These are phyloP conservation scores for Rhizopus microsporus DNA, from an alignment of 371 early-diverging fungal species.

Conservation along the genomic window DNA sequence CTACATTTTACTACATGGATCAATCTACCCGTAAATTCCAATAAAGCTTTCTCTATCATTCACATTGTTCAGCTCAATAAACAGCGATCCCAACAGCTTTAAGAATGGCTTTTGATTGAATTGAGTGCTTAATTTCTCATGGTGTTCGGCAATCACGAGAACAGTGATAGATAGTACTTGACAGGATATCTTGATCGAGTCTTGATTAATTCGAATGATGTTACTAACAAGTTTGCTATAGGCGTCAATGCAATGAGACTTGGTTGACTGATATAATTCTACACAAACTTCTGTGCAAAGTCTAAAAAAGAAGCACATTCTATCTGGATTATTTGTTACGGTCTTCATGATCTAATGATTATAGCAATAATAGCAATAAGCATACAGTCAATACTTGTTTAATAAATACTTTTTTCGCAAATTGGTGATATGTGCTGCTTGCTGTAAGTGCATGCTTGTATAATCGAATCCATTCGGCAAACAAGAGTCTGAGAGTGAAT, in stretches of 20 bases:
- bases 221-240: conserved; percentile 78
- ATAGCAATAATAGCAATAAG: not conserved
- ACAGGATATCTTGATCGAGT: conserved; percentile 63
- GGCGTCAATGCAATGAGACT: conserved; percentile 67
- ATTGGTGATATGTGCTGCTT: conserved; percentile 62
- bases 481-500: conserved; percentile 44
- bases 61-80: conserved; percentile 71
- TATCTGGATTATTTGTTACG: conserved; percentile 22
- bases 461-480: conserved; percentile 87
- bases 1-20: not conserved
- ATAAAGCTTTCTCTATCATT: conserved; percentile 33
- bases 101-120: conserved; percentile 94
- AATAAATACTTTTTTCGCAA: conserved; percentile 20
- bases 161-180: conserved; percentile 84
- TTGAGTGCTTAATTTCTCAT: conserved; percentile 69
- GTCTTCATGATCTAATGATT: conserved; percentile 19
- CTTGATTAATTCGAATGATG: conserved; percentile 53
- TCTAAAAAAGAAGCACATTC: conserved; percentile 41
- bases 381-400: too few relatives aligned
- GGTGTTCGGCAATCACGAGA: conserved; percentile 80
- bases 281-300: conserved; percentile 38
- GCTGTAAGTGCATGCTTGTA: conserved; percentile 77
- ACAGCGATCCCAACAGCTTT: conserved; percentile 79
- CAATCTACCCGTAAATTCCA: conserved; percentile 30
- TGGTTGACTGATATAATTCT: conserved; percentile 26